A percentile compares a stretch with the other conserved stretches of the same genome.
phyloP scores from a whole-genome alignment of 768 basidiomycete species.

The Amanita pseudoporphyria region DNA sequence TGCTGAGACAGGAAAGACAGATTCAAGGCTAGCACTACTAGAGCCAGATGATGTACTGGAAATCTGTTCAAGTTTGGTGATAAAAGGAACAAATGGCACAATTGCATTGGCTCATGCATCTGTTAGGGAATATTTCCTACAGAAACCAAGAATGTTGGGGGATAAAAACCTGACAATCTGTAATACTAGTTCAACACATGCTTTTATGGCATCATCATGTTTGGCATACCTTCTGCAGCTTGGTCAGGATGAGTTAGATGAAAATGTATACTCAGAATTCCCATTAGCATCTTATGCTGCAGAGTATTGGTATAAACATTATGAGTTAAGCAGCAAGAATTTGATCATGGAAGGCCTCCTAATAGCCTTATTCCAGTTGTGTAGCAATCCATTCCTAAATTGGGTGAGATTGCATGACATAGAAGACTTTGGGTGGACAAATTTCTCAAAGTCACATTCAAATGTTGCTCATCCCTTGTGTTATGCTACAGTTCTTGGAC shows the following conservation, averaged over 20 bases:
- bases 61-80: background rate
- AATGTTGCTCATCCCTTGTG: background rate
- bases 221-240: background rate
- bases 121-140: slow-evolving; percentile 2
- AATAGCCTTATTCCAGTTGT: background rate
- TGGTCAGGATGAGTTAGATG: background rate
- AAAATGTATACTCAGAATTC: background rate
- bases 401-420: background rate
- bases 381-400: background rate
- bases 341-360: background rate
- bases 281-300: background rate
- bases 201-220: background rate
- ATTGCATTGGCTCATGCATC: background rate
- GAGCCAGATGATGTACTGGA: background rate
- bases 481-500: background rate
- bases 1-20: background rate
- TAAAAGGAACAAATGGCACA: background rate
- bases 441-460: background rate
- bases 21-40: background rate
- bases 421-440: background rate
- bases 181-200: background rate
- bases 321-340: background rate
- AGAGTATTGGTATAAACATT: background rate
- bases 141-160: background rate
- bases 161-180: background rate